phyloP scores from a whole-genome alignment of 352 stramenopile genomes.

The Saprolegnia parasitica region DNA sequence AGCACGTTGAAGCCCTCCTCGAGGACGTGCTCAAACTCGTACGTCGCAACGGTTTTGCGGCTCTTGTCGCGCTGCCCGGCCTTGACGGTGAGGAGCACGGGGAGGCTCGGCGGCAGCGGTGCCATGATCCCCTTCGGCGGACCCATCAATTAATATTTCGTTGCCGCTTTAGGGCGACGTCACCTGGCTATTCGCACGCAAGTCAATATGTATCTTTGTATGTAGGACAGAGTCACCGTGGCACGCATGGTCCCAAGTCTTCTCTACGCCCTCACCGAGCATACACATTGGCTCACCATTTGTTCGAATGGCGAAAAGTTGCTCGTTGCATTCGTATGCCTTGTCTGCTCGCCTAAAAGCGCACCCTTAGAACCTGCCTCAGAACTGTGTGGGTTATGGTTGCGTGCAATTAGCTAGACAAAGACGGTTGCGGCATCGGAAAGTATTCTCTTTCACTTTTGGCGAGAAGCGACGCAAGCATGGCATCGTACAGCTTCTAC shows the following conservation, averaged over 20 bases:
- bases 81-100: not conserved
- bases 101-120: not conserved
- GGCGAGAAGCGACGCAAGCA: slow-evolving; percentile 21
- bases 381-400: too few species aligned
- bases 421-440: not conserved
- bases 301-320: too few species aligned
- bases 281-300: too few species aligned
- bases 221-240: too few species aligned
- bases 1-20: slow-evolving; percentile 11
- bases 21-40: slow-evolving; percentile 5
- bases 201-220: too few species aligned
- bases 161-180: too few species aligned
- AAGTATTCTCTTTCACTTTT: not conserved
- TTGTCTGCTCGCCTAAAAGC: too few species aligned
- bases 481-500: slow-evolving; percentile 44
- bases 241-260: too few species aligned
- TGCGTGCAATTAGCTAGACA: not conserved
- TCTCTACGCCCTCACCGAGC: too few species aligned
- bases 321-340: too few species aligned
- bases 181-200: too few species aligned
- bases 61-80: not conserved
- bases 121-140: not conserved
- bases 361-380: too few species aligned
- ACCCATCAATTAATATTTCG: not conserved
- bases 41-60: not conserved